A percentile compares a stretch with the other conserved stretches of the same genome.
Evolutionary conservation across 164 flowering plant species (phyloP).

Genomic region (Macadamia integrifolia): DNA sequence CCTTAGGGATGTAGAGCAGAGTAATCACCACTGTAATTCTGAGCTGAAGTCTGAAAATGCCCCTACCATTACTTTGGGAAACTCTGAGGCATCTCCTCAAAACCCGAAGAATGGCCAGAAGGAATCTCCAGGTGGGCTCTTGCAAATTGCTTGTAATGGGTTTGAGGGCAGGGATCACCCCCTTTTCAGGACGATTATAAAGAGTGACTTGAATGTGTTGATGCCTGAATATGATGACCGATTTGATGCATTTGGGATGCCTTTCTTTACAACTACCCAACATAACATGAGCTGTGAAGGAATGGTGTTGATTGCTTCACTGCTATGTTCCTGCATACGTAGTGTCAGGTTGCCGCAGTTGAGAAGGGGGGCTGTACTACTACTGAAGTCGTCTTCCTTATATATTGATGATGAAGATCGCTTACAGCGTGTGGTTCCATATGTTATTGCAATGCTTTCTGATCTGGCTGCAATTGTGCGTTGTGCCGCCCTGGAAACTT

Average conservation of each 20-base stretch:
- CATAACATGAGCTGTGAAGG: slow-evolving; percentile 76
- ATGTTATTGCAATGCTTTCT: slow-evolving; percentile 84
- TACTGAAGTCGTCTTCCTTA: slow-evolving; percentile 63
- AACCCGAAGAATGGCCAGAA: slow-evolving; percentile 18
- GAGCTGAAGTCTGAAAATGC: slow-evolving; percentile 24
- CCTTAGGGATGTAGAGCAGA: slow-evolving; percentile 56
- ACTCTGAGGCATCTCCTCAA: slow-evolving; percentile 14
- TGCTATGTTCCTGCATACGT: slow-evolving; percentile 91
- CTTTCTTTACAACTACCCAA: slow-evolving; percentile 50
- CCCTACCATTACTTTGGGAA: slow-evolving; percentile 7
- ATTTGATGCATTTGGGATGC: slow-evolving; percentile 68
- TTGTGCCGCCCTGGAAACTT: slow-evolving; percentile 86
- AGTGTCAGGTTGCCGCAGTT: slow-evolving; percentile 87
- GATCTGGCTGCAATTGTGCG: slow-evolving; percentile 97
- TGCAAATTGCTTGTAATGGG: slow-evolving; percentile 37
- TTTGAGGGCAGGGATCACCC: slow-evolving; percentile 48
- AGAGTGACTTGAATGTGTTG: slow-evolving; percentile 53
- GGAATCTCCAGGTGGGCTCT: slow-evolving; percentile 41
- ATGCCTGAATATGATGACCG: slow-evolving; percentile 65
- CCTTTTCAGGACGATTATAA: slow-evolving; percentile 44
- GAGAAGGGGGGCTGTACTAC: slow-evolving; percentile 74
- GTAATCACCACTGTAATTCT: slow-evolving; percentile 24
- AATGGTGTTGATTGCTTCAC: slow-evolving; percentile 88
- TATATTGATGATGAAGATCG: slow-evolving; percentile 95
- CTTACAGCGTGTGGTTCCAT: slow-evolving; percentile 90